These are phyloP conservation scores for Bjerkandera adusta DNA, from an alignment of 1,284 basidiomycete genomes.

Conservation along the genomic window DNA sequence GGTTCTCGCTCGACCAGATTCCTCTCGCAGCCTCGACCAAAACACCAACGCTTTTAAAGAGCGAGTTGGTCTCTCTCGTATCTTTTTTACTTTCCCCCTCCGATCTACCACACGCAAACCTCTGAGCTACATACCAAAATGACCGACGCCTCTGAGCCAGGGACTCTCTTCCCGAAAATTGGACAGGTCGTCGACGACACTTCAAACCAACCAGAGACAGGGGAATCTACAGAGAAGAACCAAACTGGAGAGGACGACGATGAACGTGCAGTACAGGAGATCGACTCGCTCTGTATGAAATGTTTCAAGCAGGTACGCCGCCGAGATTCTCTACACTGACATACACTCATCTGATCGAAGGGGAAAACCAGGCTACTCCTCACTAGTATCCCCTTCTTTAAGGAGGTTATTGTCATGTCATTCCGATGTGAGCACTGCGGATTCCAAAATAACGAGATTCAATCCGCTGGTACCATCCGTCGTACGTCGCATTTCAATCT, in stretches of 20 bases:
- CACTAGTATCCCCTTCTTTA: slow-evolving; percentile 96
- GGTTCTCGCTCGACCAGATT: not conserved
- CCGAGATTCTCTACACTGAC: slow-evolving; percentile 2
- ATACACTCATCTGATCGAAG: slow-evolving; percentile 39
- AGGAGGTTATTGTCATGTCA: slow-evolving; percentile 94
- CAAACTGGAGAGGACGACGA: slow-evolving; percentile 48
- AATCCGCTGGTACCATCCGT: slow-evolving; percentile 87
- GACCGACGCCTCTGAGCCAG: slow-evolving; percentile 6
- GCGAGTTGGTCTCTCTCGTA: not conserved
- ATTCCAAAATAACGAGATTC: slow-evolving; percentile 90
- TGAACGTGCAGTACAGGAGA: slow-evolving; percentile 67
- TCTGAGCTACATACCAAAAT: no score
- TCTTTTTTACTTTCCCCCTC: not conserved
- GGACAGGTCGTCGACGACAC: slow-evolving; percentile 42
- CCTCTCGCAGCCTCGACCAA: no score
- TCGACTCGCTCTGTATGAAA: slow-evolving; percentile 94
- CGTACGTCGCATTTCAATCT: slow-evolving; percentile 46
- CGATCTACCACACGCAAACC: no score
- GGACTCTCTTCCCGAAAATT: slow-evolving; percentile 45
- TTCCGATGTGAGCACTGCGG: slow-evolving; percentile 97
- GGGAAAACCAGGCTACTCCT: slow-evolving; percentile 91
- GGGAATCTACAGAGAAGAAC: slow-evolving; percentile 16
- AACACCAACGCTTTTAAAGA: no score
- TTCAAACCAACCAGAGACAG: slow-evolving; percentile 30
- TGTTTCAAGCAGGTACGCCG: slow-evolving; percentile 81